Conservation (phyloP, 2,329 filamentous ascomycete genomes). For the Penicillium sp. region DNA sequence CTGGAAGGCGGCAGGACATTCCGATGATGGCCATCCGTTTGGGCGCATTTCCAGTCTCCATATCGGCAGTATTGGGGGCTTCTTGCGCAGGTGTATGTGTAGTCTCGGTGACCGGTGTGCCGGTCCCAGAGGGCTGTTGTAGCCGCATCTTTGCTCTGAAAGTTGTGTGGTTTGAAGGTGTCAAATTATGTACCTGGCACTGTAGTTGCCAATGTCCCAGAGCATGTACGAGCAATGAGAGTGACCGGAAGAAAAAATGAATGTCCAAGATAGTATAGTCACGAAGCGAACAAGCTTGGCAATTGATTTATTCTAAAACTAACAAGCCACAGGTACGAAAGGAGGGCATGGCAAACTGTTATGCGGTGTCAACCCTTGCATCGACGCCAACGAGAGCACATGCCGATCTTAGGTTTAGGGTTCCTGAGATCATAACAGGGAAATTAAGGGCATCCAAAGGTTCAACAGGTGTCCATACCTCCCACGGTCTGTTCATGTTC, state of each 20-base stretch:
- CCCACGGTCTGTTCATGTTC: conserved; percentile 5
- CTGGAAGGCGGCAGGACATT: conserved; percentile 29
- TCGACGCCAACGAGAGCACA: conserved; percentile 7
- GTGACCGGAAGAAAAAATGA: conserved; percentile 5
- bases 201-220: conserved; percentile 7
- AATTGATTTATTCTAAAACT: conserved; percentile 5
- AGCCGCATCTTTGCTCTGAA: conserved; percentile 15
- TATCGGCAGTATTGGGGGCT: not conserved
- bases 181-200: conserved; percentile 17
- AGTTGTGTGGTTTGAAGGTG: conserved; percentile 2
- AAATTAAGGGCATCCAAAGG: conserved; percentile 9
- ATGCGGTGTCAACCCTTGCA: conserved; percentile 18
- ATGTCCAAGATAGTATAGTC: conserved; percentile 15
- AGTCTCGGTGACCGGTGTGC: conserved; percentile 7
- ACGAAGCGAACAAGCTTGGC: conserved; percentile 1
- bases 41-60: conserved; percentile 5
- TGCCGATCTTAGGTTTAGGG: conserved; percentile 14
- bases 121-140: conserved; percentile 17
- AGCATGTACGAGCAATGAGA: conserved; percentile 7
- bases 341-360: conserved; percentile 3
- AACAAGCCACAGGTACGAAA: conserved; percentile 1
- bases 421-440: conserved; percentile 6
- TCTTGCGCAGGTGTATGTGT: conserved; percentile 4
- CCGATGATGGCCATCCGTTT: conserved; percentile 27
- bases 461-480: conserved; percentile 4